Base-by-base conservation (phyloP, 176 grass and related monocot genomes). In the Musa beccarii region DNA sequence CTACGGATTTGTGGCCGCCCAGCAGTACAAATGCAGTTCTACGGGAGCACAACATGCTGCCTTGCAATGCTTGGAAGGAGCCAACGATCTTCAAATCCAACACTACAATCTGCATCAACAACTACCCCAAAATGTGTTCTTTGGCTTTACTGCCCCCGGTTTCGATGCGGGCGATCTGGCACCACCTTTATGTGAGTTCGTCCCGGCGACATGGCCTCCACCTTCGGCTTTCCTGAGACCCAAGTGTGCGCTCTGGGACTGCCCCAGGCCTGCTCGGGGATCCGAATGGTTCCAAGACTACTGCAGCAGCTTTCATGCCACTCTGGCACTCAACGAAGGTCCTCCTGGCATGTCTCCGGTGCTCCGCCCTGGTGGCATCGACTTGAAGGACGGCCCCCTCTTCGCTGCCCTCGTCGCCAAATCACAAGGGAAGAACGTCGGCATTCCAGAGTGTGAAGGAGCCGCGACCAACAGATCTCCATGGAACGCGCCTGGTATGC, bases 231-330 rank as follows among this genome's bases (percentile, higher is more conserved):
- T 77, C 49, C 43, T 66, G 26, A 65, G 75, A 16, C 75, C 75
- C 24, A 77, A 77, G 66, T 77, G 75, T 66, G 59, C 75, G 66
- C 75, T 77, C 20, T 77, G 75, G 75, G 75, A 77, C 61, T 77
- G 75, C 14, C 75, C 75, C 15, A 63, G 75, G 75, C 75, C 75
- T 77, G 61, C 75, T 66, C 28, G 34, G 61, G 75, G 61, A 66
- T 77, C 61, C 19, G 75, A 66, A 15, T 77, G 75, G 75, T 66
- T 22, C 4, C 55, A 65, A 65, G 75, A 77, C 13, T 77, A 77
- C 20, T 77, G 75, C 22, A 77, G 75, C 34, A 77, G 75, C 61
- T 77, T 77, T 43, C 75, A 77, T 77, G 75, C 75, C 52, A 66
- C 75, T 65, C 11, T 77, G 5, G 75, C 75, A 77, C 61, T 65